Conservation (phyloP, 768 basidiomycete species). For the Mycena rebaudengoi region DNA sequence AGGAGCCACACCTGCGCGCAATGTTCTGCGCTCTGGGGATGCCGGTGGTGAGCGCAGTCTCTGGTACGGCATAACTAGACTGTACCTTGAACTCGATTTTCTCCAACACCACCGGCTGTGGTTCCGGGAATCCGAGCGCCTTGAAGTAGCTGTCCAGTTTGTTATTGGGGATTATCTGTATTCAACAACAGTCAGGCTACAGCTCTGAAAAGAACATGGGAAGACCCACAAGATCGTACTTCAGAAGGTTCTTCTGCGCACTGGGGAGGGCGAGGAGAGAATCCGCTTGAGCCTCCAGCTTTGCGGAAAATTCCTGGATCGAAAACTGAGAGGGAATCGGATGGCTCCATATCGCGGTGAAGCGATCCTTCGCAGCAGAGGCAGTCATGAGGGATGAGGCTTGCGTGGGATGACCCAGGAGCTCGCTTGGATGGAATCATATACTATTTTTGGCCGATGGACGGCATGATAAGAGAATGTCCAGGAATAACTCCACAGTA, state of each 20-base stretch:
- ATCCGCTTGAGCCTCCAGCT: not conserved
- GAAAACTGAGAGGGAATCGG: not conserved
- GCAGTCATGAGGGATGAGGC: not conserved
- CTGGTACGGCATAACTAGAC: not conserved
- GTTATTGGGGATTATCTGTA: slow-evolving; percentile 1
- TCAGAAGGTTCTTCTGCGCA: not conserved
- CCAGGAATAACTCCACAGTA: no score
- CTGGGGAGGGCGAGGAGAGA: not conserved
- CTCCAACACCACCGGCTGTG: not conserved
- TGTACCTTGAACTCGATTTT: not conserved
- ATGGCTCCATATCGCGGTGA: not conserved
- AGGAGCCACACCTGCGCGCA: not conserved
- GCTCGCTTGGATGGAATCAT: not conserved
- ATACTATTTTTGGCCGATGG: no score
- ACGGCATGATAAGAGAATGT: not conserved
- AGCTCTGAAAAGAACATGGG: not conserved
- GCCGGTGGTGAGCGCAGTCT: not conserved
- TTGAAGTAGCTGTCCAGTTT: slow-evolving; percentile 2
- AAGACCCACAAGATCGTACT: slow-evolving; percentile 3
- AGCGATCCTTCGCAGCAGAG: not conserved
- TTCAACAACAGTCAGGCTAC: not conserved
- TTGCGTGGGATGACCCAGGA: not conserved
- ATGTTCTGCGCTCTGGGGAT: not conserved
- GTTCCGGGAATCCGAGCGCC: slow-evolving; percentile 6
- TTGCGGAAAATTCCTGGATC: not conserved